Conservation (phyloP, 352 stramenopile species). For the Phytophthora ohioensis region DNA sequence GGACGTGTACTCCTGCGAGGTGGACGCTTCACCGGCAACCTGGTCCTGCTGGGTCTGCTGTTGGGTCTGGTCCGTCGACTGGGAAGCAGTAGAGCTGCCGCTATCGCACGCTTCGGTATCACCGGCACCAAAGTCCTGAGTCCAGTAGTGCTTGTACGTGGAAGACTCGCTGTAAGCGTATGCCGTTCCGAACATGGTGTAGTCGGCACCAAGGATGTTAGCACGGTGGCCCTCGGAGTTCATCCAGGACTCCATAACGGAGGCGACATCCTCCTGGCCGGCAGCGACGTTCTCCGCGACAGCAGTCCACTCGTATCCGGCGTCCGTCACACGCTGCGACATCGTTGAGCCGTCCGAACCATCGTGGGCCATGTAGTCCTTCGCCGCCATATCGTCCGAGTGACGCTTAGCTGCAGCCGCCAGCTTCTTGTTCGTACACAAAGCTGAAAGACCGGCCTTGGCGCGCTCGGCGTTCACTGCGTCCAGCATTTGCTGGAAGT, state of each 20-base stretch:
- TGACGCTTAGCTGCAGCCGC: constrained; percentile 36
- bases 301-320: constrained; percentile 59
- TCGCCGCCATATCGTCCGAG: constrained; percentile 53
- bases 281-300: constrained; percentile 70
- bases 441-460: constrained; percentile 43
- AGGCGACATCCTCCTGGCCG: constrained; percentile 52
- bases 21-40: constrained; percentile 26
- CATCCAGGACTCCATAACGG: constrained; percentile 74
- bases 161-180: constrained; percentile 42
- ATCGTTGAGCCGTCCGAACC: constrained; percentile 59
- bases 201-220: constrained; percentile 54
- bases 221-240: constrained; percentile 56
- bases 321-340: constrained; percentile 46
- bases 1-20: constrained; percentile 17
- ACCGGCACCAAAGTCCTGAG: constrained; percentile 58
- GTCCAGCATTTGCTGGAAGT: constrained; percentile 41
- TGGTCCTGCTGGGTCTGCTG: constrained; percentile 38
- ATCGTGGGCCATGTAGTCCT: constrained; percentile 65
- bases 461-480: constrained; percentile 58
- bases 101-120: constrained; percentile 43
- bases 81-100: constrained; percentile 19
- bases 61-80: constrained; percentile 28
- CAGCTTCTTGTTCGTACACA: constrained; percentile 61
- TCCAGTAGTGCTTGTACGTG: constrained; percentile 68
- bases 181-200: constrained; percentile 48